These are phyloP conservation scores for Eucalyptus pauciflora DNA, from an alignment of 345 rosid species.

Conservation along the genomic window DNA sequence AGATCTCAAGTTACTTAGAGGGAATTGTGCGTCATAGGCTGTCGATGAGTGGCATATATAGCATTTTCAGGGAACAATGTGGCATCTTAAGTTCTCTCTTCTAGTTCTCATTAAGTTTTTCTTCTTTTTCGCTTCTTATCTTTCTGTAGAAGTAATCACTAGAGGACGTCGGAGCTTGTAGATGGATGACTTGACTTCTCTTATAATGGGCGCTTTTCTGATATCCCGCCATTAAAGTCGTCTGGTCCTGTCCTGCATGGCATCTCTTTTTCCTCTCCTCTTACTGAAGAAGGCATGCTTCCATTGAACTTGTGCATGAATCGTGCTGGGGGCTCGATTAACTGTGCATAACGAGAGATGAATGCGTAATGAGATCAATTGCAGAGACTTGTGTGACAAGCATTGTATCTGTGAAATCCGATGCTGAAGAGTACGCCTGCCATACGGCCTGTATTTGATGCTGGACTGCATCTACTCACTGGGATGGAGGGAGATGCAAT, in stretches of 20 bases:
- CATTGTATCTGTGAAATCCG: background rate
- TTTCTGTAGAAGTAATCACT: conserved; percentile 11
- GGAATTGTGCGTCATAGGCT: background rate
- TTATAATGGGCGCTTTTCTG: conserved; percentile 5
- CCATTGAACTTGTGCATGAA: background rate
- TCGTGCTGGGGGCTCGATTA: background rate
- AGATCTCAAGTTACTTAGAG: background rate
- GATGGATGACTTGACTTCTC: conserved; percentile 9
- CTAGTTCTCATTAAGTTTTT: background rate
- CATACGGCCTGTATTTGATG: background rate
- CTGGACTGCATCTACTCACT: background rate
- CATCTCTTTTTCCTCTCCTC: background rate
- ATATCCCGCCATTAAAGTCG: background rate
- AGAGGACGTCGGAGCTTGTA: conserved; percentile 8
- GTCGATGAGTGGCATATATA: conserved; percentile 8
- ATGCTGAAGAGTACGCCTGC: background rate
- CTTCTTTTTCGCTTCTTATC: background rate
- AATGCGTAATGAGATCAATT: background rate
- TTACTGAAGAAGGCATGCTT: background rate
- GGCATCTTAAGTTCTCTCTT: background rate
- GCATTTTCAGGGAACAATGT: conserved; percentile 10
- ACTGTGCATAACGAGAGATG: background rate
- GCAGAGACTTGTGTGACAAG: background rate
- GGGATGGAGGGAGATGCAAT: background rate
- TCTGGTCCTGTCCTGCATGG: background rate